Conservation (phyloP, 2,329 filamentous ascomycete genomes). For the Ophiostoma quercus region DNA sequence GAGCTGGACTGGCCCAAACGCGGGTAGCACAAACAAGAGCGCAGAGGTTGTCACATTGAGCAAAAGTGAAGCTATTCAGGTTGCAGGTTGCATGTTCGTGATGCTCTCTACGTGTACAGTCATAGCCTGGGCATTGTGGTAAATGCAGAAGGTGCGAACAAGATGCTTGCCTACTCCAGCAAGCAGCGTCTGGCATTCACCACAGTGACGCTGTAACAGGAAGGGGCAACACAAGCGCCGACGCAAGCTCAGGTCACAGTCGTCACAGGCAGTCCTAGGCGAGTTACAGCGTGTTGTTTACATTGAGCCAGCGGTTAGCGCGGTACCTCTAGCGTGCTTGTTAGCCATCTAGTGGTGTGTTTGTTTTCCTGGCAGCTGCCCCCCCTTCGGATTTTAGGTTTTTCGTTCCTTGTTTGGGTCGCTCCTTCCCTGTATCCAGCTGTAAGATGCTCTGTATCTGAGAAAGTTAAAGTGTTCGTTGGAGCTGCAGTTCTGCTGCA, state of each 20-base stretch:
- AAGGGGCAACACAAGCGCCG: neutral
- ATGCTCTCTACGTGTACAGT: neutral
- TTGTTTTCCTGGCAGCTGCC: conserved; percentile 21
- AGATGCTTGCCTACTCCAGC: neutral
- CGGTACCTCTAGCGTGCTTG: neutral
- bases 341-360: conserved; percentile 18
- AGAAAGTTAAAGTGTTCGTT: neutral
- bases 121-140: neutral
- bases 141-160: neutral
- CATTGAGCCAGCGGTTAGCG: neutral
- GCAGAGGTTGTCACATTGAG: neutral
- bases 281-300: neutral
- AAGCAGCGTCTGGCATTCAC: neutral
- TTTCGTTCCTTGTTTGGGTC: conserved; percentile 26
- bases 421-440: neutral
- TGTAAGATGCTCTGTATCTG: neutral
- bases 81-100: neutral
- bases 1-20: conserved; percentile 4
- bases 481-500: neutral
- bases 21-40: neutral
- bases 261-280: neutral
- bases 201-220: conserved; percentile 11
- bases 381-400: conserved; percentile 27
- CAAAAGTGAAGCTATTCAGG: conserved; percentile 12
- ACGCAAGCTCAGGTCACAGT: neutral